Conservation (phyloP, 1,139 yeast genomes). For the Cylindricascospora bacillispora region DNA sequence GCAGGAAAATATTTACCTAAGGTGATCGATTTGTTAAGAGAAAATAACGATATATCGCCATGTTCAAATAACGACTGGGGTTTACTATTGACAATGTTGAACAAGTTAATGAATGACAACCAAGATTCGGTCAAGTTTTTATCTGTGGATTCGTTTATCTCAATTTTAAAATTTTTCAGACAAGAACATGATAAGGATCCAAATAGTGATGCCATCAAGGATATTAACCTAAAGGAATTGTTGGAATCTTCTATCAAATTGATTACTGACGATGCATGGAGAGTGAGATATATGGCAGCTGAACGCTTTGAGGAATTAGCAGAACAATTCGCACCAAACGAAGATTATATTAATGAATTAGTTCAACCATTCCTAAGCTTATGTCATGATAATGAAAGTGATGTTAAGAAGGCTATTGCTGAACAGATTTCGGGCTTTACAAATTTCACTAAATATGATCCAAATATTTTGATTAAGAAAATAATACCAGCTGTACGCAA, state of each 20-base stretch:
- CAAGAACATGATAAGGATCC: constrained; percentile 43
- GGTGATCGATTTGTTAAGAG: constrained; percentile 47
- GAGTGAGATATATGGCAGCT: constrained; percentile 96
- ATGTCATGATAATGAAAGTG: constrained; percentile 91
- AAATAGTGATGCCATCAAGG: too few species aligned
- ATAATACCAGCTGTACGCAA: constrained; percentile 77
- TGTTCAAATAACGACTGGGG: constrained; percentile 48
- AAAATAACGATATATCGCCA: constrained; percentile 27
- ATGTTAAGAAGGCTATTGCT: constrained; percentile 88
- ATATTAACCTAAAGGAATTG: constrained; percentile 47
- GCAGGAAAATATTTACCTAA: constrained; percentile 78
- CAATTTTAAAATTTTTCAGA: constrained; percentile 55
- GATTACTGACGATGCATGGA: constrained; percentile 88
- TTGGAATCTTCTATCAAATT: constrained; percentile 52
- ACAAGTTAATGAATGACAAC: constrained; percentile 64
- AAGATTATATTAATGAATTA: constrained; percentile 45
- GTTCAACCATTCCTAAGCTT: constrained; percentile 47
- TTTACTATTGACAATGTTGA: constrained; percentile 68
- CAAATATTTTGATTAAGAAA: constrained; percentile 42
- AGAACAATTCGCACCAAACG: constrained; percentile 38
- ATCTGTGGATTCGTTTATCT: constrained; percentile 73
- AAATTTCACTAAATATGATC: constrained; percentile 34
- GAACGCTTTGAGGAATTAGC: constrained; percentile 77
- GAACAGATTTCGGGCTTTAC: constrained; percentile 82
- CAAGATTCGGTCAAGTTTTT: constrained; percentile 94